Base-by-base conservation (phyloP, 768 basidiomycete species). In the Hypsizygus marmoreus region DNA sequence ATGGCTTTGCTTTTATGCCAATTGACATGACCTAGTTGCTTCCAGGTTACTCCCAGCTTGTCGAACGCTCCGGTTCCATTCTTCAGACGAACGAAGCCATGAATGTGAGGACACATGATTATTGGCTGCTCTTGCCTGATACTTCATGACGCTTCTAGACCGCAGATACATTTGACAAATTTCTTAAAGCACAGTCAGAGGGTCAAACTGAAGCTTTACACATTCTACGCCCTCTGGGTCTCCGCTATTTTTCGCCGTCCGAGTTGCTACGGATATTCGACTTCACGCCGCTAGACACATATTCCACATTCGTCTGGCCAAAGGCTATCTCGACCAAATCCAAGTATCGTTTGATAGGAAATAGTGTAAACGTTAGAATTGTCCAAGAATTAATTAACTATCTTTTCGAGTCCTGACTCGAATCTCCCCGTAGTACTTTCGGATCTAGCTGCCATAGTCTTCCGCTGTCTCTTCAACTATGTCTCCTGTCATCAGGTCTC, bases 341-440 rank as follows among this genome's bases (percentile, higher is more conserved):
- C 8, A 84, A 81, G 59, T 91, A 91, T 53, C 76, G 80, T 36
- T 68, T 91, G 22, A 84, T 91, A 43, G 90, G 90, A 13, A 92
- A 91, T 62, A 90, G 88, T 45, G 81, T 91, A 6, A 91, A 91
- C 62, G 86, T 91, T 6, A 70, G 70, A 45, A 88, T 91, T 9
- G 82, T 91, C 0, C 72, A 75, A 40, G 67, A 71, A 48, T 68
- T 90, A 40, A 74, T 91, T 31, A 62, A 72, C 30, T 86, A 83
- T 63, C 64, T 91, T 32, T 79, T 80, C 47, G 53, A 60, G 17
- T 19, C n/a, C 24, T 37, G 47, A 12, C 17, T n/a, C 19, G 25
- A 46, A 12, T 41, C 25, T 12, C n/a, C n/a, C n/a, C n/a, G n/a
- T n/a, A n/a, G n/a, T n/a, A n/a, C n/a, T n/a, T n/a, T n/a, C n/a